These are phyloP conservation scores for Cajanus cajan DNA, from an alignment of 306 rosid species.

Conservation along the genomic window DNA sequence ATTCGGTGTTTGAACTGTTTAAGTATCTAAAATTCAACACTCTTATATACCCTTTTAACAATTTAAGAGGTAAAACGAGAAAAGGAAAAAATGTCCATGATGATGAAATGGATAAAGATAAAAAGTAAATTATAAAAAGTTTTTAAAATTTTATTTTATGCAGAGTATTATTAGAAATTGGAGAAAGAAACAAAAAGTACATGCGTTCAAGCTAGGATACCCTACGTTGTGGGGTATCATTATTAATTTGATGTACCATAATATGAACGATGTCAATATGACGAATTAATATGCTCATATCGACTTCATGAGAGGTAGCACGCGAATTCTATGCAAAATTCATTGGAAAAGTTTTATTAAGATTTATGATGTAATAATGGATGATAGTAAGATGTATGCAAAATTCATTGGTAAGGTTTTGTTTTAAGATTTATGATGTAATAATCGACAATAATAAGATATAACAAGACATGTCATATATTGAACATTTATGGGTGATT, in stretches of 20 bases:
- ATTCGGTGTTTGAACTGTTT: too few species aligned
- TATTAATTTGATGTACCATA: conserved; percentile 15
- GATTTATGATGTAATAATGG: not conserved
- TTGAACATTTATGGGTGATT: too few species aligned
- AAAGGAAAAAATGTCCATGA: too few species aligned
- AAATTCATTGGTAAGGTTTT: too few species aligned
- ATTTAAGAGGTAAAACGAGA: too few species aligned
- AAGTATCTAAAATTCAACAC: too few species aligned
- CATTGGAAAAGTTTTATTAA: not conserved
- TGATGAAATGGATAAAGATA: not conserved
- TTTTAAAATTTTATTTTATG: not conserved
- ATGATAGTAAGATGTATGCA: not conserved
- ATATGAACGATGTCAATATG: not conserved
- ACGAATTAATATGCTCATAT: not conserved
- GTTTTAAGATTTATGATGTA: too few species aligned
- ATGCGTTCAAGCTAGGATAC: conserved; percentile 2
- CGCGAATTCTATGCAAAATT: not conserved
- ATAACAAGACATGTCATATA: too few species aligned
- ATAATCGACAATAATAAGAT: too few species aligned
- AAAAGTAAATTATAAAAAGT: not conserved
- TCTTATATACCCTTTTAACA: too few species aligned
- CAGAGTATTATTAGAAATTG: not conserved
- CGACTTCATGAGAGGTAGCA: conserved; percentile 8
- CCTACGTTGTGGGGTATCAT: not conserved
- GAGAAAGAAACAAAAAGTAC: not conserved